A percentile compares a stretch with the other conserved stretches of the same genome.
These are phyloP conservation scores for Malbranchea zuffiana DNA, from an alignment of 2,329 filamentous ascomycete genomes.

Conservation along the genomic window DNA sequence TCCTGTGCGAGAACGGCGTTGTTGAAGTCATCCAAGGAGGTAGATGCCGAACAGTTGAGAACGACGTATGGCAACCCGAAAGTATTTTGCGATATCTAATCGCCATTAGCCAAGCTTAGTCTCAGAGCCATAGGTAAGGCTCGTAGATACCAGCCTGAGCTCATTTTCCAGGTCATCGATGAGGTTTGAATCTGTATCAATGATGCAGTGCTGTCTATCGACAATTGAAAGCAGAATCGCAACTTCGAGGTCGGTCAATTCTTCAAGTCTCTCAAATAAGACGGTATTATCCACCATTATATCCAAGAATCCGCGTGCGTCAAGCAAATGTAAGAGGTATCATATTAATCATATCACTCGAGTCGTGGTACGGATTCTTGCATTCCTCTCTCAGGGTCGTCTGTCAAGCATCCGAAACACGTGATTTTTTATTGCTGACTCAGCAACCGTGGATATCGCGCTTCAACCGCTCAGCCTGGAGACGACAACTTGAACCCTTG, in stretches of 20 bases:
- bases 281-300: conserved; percentile 47
- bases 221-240: conserved; percentile 73
- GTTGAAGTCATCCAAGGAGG: conserved; percentile 71
- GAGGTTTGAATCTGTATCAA: conserved; percentile 56
- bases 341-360: too few relatives aligned
- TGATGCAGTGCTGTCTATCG: conserved; percentile 75
- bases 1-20: conserved; percentile 50
- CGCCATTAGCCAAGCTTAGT: conserved; percentile 4
- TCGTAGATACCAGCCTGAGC: conserved; percentile 51
- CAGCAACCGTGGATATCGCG: too few relatives aligned
- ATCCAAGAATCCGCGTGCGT: too few relatives aligned
- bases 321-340: too few relatives aligned
- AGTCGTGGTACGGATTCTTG: too few relatives aligned
- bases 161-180: conserved; percentile 63
- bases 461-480: not conserved
- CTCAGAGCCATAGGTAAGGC: not conserved
- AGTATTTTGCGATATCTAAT: conserved; percentile 53
- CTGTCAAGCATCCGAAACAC: too few relatives aligned
- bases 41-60: conserved; percentile 60
- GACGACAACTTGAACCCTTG: not conserved
- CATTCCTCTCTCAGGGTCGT: too few relatives aligned
- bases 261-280: conserved; percentile 59
- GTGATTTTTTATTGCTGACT: too few relatives aligned
- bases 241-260: conserved; percentile 77
- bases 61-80: conserved; percentile 63